Evolutionary conservation across 164 flowering plant genomes (phyloP).

Genomic region (Brasenia schreberi): DNA sequence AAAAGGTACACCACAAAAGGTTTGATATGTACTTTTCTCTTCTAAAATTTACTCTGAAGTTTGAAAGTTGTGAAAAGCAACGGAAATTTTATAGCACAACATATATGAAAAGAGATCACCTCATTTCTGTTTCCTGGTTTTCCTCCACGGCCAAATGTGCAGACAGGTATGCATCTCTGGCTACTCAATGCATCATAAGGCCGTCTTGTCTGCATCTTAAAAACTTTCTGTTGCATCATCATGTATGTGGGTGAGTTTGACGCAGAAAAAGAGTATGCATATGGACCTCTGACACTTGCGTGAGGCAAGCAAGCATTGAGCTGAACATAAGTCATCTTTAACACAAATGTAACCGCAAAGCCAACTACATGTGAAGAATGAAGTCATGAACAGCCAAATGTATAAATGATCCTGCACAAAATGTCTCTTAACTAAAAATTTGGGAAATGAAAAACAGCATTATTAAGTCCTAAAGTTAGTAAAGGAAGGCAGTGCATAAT

Average conservation of each 20-base stretch:
- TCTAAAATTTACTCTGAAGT: background rate
- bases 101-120: constrained; percentile 14
- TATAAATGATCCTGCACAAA: no score
- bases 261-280: background rate
- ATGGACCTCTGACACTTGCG: constrained; percentile 2
- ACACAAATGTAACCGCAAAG: constrained; percentile 2
- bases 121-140: constrained; percentile 26
- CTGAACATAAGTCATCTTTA: constrained; percentile 27
- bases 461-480: no score
- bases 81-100: no score
- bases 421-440: no score
- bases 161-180: constrained; percentile 17
- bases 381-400: no score
- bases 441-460: no score
- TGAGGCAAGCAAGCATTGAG: constrained; percentile 15
- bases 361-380: background rate
- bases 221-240: constrained; percentile 1
- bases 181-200: constrained; percentile 9
- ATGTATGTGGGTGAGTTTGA: constrained; percentile 5
- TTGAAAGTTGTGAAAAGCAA: no score
- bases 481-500: no score
- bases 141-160: constrained; percentile 46
- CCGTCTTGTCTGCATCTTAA: constrained; percentile 5
- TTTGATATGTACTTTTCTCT: background rate
- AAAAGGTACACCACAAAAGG: background rate